These are phyloP conservation scores for Lactifluus hygrophoroides DNA, from an alignment of 768 basidiomycete genomes.

Conservation along the genomic window DNA sequence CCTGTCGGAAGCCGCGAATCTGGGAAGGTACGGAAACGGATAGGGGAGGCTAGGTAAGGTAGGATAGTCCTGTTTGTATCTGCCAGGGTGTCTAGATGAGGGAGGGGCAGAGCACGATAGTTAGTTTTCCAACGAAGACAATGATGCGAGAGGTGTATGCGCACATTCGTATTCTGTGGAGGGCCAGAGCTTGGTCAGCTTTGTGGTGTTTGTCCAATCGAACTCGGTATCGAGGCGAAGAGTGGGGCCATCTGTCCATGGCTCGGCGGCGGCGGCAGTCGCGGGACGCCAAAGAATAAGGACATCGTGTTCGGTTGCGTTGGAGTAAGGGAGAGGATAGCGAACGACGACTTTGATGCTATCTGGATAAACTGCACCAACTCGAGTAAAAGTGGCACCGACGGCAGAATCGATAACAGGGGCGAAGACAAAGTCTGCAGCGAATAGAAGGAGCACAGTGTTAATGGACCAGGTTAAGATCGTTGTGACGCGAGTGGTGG, in stretches of 20 bases:
- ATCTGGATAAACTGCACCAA: conserved; percentile 63
- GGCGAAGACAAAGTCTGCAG: conserved; percentile 42
- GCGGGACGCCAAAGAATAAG: conserved; percentile 40
- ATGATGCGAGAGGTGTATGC: conserved; percentile 21
- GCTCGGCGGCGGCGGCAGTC: conserved; percentile 20
- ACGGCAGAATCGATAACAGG: conserved; percentile 49
- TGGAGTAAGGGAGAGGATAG: conserved; percentile 34
- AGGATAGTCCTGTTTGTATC: conserved; percentile 36
- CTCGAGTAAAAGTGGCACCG: conserved; percentile 53
- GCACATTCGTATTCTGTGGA: conserved; percentile 62
- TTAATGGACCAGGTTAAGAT: conserved; percentile 31
- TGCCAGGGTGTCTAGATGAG: conserved; percentile 34
- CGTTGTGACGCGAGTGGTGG: conserved; percentile 24
- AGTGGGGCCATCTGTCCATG: conserved; percentile 50
- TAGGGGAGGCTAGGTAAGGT: conserved; percentile 41
- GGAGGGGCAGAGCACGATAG: neutral
- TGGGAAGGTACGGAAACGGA: conserved; percentile 66
- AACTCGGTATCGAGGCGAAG: conserved; percentile 35
- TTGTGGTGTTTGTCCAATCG: conserved; percentile 54
- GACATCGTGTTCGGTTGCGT: conserved; percentile 27
- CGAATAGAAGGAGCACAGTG: conserved; percentile 29
- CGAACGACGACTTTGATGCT: conserved; percentile 55
- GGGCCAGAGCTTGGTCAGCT: conserved; percentile 55
- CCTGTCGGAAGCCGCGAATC: conserved; percentile 50
- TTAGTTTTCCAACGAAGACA: neutral